Evolutionary conservation across 2,329 filamentous ascomycete genomes (phyloP), one percentile per base, ranked within the genome.

Genomic region (Fusarium agapanthi): DNA sequence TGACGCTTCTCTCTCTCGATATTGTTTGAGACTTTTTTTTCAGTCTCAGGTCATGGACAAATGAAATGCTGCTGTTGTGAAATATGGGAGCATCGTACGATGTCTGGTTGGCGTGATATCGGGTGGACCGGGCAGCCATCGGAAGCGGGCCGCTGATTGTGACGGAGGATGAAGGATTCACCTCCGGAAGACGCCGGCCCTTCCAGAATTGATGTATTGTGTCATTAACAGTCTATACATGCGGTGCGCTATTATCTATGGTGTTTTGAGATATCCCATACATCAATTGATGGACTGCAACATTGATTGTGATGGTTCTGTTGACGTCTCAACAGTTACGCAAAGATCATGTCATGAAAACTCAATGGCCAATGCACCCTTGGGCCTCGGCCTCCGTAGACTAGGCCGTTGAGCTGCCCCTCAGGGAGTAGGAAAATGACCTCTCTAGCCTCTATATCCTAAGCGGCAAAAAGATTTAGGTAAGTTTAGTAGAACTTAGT

Each of bases 131-230:
- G 58, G 26, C 72, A 68, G 65, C 56, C 75, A 77, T 70, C 72
- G 65, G 75, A 75, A 76, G 71, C 75, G 75, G 74, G 65, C 75
- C 72, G 75, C 57, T 65, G 63, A 48, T 71, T 61, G 63, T 53
- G 48, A 71, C 65, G 58, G 51, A 60, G 61, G 55, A 40, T 37
- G 35, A 48, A 40, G 58, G 37, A 48, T 69, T 48, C 48, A 66
- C 40, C 63, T 55, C 56, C 63, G 55, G 64, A 56, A 44, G 54
- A 34, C 53, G 47, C 69, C 47, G 58, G 65, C 47, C 24, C 24
- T 53, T 40, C 8, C 41, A 45, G 32, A 44, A 32, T 15, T 13
- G 55, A 38, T 51, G 13, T 4, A 18, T 35, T 48, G 32, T 50
- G 11, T 16, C 30, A 20, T 34, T 7, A 16, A 30, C 28, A 10